Base-by-base conservation (phyloP, 2,329 filamentous ascomycete genomes). In the Fusarium sp. region DNA sequence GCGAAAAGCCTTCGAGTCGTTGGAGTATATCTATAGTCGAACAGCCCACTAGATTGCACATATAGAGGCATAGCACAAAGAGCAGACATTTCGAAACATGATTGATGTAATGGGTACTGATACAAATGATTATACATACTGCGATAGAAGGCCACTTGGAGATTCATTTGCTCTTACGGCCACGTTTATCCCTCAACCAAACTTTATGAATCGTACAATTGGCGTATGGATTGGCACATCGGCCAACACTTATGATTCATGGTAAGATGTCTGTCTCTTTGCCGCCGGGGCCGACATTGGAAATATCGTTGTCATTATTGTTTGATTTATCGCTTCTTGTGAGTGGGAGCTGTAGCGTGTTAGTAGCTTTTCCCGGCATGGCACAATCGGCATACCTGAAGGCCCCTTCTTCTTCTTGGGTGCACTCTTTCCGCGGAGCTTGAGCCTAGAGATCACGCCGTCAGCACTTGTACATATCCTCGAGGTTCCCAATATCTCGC, bases 381-480 rank as follows among this genome's bases (percentile, higher is more conserved):
- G 18, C 17, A 28, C 12, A 24, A 22, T 32, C 36, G 20, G 73
- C 81, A 58, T 81, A 85, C 83, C 79, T 64, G 83, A 80, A 45
- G 83, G 79, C 9, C 82, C 91, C 80, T 87, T 91, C 88, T 96
- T 97, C 90, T 97, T 98, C 89, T 97, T 90, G 13, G 96, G 95
- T 50, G 92, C 90, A 62, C 92, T 92, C 87, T 98, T 98, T 75
- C 95, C 95, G 85, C 95, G 91, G 36, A 89, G 84, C 82, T 94
- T 95, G 78, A 92, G 84, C 78, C 92, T 94, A 78, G 70, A 55
- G 52, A 22, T 65, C 51, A 47, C 71, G 56, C 41, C 20, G 76
- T 85, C 76, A 85, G 80, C 66, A 58, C 57, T 68, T 48, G n/a
- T 24, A 48, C 28, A 18, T 38, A 54, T 42, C 38, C 24, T 51